A percentile compares a stretch with the other conserved stretches of the same genome.
Conservation (phyloP, 176 grass and related monocot genomes). For the Aegilops tauschii region DNA sequence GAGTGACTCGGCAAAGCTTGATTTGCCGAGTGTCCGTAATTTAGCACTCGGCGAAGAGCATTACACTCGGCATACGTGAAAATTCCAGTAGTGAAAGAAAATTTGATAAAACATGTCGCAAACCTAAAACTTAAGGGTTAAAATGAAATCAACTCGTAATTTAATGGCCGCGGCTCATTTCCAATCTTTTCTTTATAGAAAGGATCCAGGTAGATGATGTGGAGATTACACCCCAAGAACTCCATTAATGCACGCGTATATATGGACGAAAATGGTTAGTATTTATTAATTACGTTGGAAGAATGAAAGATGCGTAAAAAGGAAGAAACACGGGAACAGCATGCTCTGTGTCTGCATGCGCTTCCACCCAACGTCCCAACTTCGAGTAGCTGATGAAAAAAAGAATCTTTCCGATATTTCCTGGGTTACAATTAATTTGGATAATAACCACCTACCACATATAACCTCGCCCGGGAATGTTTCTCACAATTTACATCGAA, state of each 20-base stretch:
- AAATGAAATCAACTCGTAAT: background rate
- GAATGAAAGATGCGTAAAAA: background rate
- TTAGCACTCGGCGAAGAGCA: too few species aligned
- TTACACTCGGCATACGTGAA: too few species aligned
- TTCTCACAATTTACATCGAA: background rate
- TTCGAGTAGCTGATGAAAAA: background rate
- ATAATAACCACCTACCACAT: too few species aligned
- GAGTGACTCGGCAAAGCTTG: too few species aligned
- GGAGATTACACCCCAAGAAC: background rate
- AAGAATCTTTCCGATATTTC: background rate
- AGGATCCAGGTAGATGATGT: background rate
- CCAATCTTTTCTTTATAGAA: background rate
- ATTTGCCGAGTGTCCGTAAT: too few species aligned
- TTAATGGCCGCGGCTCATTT: background rate
- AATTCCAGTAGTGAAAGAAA: background rate
- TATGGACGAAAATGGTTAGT: too few species aligned
- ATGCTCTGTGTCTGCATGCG: background rate
- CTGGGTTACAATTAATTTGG: background rate
- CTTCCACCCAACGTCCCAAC: too few species aligned
- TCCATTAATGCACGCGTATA: too few species aligned
- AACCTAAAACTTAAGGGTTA: background rate
- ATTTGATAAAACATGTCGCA: background rate
- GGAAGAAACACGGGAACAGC: background rate
- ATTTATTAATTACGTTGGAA: too few species aligned
- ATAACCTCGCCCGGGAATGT: too few species aligned